Conservation (phyloP, 352 stramenopile genomes). For the Phytophthora constricta region DNA sequence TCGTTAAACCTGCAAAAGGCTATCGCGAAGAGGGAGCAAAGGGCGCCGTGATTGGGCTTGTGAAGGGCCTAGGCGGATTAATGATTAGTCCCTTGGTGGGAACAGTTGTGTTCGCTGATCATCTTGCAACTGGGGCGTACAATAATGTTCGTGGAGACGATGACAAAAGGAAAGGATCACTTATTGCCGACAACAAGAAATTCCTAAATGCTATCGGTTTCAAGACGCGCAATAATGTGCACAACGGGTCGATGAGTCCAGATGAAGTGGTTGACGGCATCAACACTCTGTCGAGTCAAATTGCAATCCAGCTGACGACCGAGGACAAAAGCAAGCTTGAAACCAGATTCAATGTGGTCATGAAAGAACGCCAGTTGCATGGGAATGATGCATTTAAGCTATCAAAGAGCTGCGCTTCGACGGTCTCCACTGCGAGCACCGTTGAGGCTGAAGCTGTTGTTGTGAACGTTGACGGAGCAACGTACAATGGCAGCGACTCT, state of each 20-base stretch:
- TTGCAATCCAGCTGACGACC: constrained; percentile 49
- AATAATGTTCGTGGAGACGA: constrained; percentile 55
- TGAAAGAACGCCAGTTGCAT: constrained; percentile 43
- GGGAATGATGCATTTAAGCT: constrained; percentile 27
- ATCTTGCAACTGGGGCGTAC: constrained; percentile 67
- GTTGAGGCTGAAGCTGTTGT: constrained; percentile 12
- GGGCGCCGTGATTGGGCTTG: constrained; percentile 64
- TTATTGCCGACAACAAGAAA: constrained; percentile 59
- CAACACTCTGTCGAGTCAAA: constrained; percentile 33
- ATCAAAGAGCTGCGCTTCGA: constrained; percentile 6
- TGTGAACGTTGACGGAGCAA: constrained; percentile 31
- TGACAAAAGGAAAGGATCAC: constrained; percentile 52
- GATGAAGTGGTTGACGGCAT: constrained; percentile 49
- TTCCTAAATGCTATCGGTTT: constrained; percentile 44
- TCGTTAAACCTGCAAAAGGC: constrained; percentile 63
- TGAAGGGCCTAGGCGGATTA: constrained; percentile 59
- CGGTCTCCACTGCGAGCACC: constrained; percentile 6
- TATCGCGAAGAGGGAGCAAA: constrained; percentile 67
- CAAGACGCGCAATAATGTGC: constrained; percentile 46
- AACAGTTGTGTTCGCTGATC: constrained; percentile 66
- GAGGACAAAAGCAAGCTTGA: constrained; percentile 52
- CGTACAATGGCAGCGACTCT: constrained; percentile 40
- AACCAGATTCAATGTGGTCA: constrained; percentile 43
- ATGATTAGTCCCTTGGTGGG: constrained; percentile 65
- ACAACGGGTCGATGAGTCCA: constrained; percentile 59